Conservation (phyloP, 2,329 filamentous ascomycete genomes). For the Trichoderma guizhouense region DNA sequence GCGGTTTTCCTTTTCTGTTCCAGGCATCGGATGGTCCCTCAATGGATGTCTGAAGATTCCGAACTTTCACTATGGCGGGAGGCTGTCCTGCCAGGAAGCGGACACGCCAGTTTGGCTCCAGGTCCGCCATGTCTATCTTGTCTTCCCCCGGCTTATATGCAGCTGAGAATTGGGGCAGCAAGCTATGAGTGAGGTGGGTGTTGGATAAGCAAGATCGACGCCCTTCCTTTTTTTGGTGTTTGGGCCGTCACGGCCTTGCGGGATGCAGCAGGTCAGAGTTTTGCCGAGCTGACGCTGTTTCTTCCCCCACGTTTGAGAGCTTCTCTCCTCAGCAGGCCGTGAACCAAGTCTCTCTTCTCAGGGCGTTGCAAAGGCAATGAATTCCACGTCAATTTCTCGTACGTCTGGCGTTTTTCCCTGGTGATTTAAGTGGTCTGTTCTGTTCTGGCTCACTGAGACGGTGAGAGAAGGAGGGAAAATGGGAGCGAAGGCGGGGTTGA, state of each 20-base stretch:
- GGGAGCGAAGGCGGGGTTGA: constrained; percentile 7
- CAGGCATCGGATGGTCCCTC: constrained; percentile 64
- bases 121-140: constrained; percentile 22
- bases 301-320: neutral
- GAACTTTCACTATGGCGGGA: constrained; percentile 54
- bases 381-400: neutral
- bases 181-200: neutral
- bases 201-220: neutral
- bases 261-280: neutral
- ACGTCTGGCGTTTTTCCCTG: neutral
- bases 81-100: constrained; percentile 28
- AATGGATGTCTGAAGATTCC: constrained; percentile 57
- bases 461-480: constrained; percentile 10
- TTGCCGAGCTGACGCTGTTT: neutral
- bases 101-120: constrained; percentile 27
- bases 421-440: neutral
- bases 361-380: neutral
- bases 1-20: constrained; percentile 56
- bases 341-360: neutral
- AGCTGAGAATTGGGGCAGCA: neutral
- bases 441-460: neutral
- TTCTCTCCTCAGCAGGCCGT: neutral
- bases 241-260: neutral
- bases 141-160: neutral
- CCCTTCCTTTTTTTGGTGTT: neutral